Percentiles rank a stretch among this genome's conserved stretches.
These are phyloP conservation scores for Aspergillus biplanus DNA, from an alignment of 495 filamentous ascomycete genomes.

Conservation along the genomic window DNA sequence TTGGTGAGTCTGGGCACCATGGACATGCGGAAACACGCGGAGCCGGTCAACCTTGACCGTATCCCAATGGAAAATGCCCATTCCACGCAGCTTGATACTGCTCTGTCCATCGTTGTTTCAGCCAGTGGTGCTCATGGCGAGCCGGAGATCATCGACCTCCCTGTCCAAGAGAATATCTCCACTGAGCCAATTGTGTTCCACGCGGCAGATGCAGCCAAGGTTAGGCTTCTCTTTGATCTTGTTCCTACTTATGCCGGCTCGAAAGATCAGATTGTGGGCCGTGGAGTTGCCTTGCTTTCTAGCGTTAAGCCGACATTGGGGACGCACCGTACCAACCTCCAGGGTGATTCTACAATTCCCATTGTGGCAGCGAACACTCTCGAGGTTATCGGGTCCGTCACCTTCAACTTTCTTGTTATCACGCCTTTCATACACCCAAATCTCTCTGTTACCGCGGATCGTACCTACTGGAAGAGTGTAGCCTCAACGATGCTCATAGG, in stretches of 20 bases:
- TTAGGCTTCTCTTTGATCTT: conserved; percentile 92
- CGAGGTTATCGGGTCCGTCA: conserved; percentile 90
- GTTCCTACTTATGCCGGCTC: conserved; percentile 96
- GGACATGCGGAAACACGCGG: conserved; percentile 80
- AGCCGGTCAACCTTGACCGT: conserved; percentile 84
- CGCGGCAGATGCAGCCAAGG: conserved; percentile 73
- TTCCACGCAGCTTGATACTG: conserved; percentile 90
- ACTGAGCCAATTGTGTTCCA: conserved; percentile 92
- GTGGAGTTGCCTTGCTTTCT: conserved; percentile 86
- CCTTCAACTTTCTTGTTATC: conserved; percentile 95
- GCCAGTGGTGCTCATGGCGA: conserved; percentile 85
- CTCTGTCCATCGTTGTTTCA: conserved; percentile 89
- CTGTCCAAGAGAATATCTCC: conserved; percentile 88
- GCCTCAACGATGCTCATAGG: conserved; percentile 88
- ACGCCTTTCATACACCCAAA: conserved; percentile 93
- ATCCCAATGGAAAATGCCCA: conserved; percentile 88
- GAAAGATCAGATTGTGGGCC: conserved; percentile 84
- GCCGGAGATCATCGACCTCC: conserved; percentile 85
- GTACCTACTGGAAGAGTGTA: conserved; percentile 94
- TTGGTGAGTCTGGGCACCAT: conserved; percentile 92
- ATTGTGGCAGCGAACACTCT: conserved; percentile 80
- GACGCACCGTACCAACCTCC: conserved; percentile 77
- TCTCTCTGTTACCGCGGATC: conserved; percentile 83
- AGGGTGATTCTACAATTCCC: conserved; percentile 91
- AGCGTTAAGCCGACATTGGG: conserved; percentile 82